Evolutionary conservation across 2,329 filamentous ascomycete species (phyloP).

Genomic region (Penicillium rolfsii): DNA sequence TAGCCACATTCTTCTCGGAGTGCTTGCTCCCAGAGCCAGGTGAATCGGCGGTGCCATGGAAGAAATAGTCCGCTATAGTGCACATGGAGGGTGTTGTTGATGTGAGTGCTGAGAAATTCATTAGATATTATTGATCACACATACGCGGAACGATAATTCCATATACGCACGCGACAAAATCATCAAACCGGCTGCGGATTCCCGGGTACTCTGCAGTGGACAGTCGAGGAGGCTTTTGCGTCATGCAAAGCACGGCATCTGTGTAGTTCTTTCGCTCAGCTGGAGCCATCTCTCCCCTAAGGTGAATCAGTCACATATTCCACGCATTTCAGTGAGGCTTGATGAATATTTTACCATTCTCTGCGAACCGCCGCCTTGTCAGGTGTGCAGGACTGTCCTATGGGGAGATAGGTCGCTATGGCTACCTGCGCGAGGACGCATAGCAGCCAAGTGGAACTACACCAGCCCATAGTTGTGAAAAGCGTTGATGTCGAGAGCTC

Average conservation of each 20-base stretch:
- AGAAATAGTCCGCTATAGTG: slow-evolving; percentile 32
- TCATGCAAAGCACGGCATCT: slow-evolving; percentile 31
- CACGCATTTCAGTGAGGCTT: background rate
- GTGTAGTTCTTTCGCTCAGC: slow-evolving; percentile 30
- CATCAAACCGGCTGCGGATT: slow-evolving; percentile 33
- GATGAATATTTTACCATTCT: slow-evolving; percentile 21
- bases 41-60: slow-evolving; percentile 42
- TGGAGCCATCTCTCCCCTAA: slow-evolving; percentile 26
- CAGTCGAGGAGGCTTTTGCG: slow-evolving; percentile 24
- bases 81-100: slow-evolving; percentile 33
- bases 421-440: background rate
- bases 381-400: background rate
- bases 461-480: background rate
- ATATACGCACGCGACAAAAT: slow-evolving; percentile 34
- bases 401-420: background rate
- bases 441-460: background rate
- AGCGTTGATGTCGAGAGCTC: background rate
- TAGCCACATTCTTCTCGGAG: slow-evolving; percentile 43
- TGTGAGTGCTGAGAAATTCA: slow-evolving; percentile 21
- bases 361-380: slow-evolving; percentile 8
- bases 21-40: slow-evolving; percentile 35
- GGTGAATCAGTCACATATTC: background rate
- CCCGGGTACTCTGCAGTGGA: slow-evolving; percentile 29
- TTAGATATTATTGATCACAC: background rate
- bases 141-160: background rate